These are phyloP conservation scores for Saturnispora sekii DNA, from an alignment of 805 yeast species.

Conservation along the genomic window DNA sequence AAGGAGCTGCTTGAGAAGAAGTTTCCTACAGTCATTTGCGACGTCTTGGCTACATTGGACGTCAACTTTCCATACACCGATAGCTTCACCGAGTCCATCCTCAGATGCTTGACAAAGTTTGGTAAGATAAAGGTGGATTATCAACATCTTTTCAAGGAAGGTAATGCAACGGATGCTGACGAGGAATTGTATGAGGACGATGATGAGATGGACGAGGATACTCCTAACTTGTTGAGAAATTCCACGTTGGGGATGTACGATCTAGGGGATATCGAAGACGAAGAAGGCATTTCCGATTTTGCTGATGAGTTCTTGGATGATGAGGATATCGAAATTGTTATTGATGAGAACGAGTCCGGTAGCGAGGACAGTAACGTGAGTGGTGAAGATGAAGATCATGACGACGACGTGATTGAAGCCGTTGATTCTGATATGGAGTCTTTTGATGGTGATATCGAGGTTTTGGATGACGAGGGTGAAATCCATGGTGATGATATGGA, in stretches of 20 bases:
- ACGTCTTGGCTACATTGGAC: constrained; percentile 57
- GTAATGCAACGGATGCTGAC: constrained; percentile 27
- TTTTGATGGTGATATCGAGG: constrained; percentile 24
- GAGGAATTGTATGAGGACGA: constrained; percentile 30
- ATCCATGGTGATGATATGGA: constrained; percentile 14
- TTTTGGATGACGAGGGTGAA: constrained; percentile 17
- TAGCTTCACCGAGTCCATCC: constrained; percentile 45
- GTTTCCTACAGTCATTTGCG: constrained; percentile 46
- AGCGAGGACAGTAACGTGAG: constrained; percentile 27
- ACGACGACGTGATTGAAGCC: constrained; percentile 13
- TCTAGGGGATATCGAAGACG: constrained; percentile 41
- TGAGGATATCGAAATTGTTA: constrained; percentile 22
- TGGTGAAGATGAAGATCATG: constrained; percentile 28
- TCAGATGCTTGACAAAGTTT: constrained; percentile 48
- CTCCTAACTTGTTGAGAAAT: constrained; percentile 76
- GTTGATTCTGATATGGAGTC: constrained; percentile 29
- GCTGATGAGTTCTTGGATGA: constrained; percentile 16
- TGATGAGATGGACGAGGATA: constrained; percentile 50
- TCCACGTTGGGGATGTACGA: constrained; percentile 95
- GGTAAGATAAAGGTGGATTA: constrained; percentile 48
- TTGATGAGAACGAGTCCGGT: constrained; percentile 20
- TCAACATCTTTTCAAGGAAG: constrained; percentile 47
- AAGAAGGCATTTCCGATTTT: constrained; percentile 14
- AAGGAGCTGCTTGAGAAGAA: constrained; percentile 61
- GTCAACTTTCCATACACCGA: constrained; percentile 62